Evolutionary conservation across 2,329 filamentous ascomycete genomes (phyloP).

Genomic region (Xylogone sp.): DNA sequence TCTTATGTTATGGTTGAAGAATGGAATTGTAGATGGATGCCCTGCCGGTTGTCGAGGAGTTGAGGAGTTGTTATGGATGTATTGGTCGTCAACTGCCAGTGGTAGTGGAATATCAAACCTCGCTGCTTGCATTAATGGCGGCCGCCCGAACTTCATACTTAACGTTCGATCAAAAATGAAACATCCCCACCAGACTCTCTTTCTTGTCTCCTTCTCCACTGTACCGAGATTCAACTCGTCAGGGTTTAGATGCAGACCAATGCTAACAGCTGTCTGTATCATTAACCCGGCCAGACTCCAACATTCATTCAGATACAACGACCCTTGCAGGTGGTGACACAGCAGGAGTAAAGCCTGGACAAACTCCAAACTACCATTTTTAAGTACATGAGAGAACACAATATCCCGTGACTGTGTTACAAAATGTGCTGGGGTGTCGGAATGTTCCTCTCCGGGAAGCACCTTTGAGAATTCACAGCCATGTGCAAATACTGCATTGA

Average conservation of each 20-base stretch:
- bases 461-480: neutral
- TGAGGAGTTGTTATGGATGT: conserved; percentile 8
- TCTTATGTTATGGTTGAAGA: conserved; percentile 35
- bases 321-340: conserved; percentile 25
- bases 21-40: conserved; percentile 35
- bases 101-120: conserved; percentile 12
- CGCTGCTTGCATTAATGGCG: conserved; percentile 5
- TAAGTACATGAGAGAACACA: neutral
- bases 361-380: neutral
- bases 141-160: conserved; percentile 24
- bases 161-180: conserved; percentile 10
- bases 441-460: neutral
- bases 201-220: conserved; percentile 24
- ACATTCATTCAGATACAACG: conserved; percentile 24
- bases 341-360: neutral
- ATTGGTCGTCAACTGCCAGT: conserved; percentile 28
- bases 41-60: conserved; percentile 12
- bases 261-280: conserved; percentile 24
- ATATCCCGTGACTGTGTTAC: neutral
- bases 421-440: neutral
- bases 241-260: conserved; percentile 22
- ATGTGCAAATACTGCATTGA: neutral
- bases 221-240: neutral
- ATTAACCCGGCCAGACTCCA: conserved; percentile 28
- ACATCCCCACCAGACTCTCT: conserved; percentile 28